A percentile compares a stretch with the other conserved stretches of the same genome.
These are phyloP conservation scores for Cadophora sp. DNA, from an alignment of 2,329 filamentous ascomycete genomes.

Conservation along the genomic window DNA sequence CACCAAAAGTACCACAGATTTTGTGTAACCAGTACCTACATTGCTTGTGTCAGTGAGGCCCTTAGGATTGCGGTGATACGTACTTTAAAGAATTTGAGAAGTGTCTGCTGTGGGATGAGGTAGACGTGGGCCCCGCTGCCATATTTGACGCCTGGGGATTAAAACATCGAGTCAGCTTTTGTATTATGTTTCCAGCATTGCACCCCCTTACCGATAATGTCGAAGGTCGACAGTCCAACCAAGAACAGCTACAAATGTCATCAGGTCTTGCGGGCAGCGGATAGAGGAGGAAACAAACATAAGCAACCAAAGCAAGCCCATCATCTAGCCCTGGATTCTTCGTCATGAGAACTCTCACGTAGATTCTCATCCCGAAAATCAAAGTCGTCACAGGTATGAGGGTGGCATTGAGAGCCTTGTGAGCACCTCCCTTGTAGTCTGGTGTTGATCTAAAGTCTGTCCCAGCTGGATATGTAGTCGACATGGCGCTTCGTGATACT, in stretches of 20 bases:
- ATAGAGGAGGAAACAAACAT: slow-evolving; percentile 27
- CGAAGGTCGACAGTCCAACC: slow-evolving; percentile 6
- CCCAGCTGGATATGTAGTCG: background rate
- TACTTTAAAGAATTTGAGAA: slow-evolving; percentile 19
- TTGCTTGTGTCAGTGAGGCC: slow-evolving; percentile 22
- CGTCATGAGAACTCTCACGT: slow-evolving; percentile 43
- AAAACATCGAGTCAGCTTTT: background rate
- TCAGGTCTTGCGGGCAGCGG: background rate
- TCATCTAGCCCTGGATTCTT: slow-evolving; percentile 45
- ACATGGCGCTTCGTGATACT: background rate
- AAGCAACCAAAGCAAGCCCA: slow-evolving; percentile 40
- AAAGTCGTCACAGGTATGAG: slow-evolving; percentile 44
- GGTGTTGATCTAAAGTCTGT: slow-evolving; percentile 14
- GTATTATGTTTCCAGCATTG: background rate
- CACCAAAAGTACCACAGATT: slow-evolving; percentile 41
- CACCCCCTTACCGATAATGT: slow-evolving; percentile 15
- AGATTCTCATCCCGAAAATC: slow-evolving; percentile 40
- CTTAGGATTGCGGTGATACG: background rate
- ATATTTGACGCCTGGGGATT: slow-evolving; percentile 8
- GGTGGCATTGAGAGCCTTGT: slow-evolving; percentile 29
- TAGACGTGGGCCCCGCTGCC: slow-evolving; percentile 17
- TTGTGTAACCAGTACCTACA: slow-evolving; percentile 21
- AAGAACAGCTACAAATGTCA: slow-evolving; percentile 4
- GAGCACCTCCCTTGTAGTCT: slow-evolving; percentile 26
- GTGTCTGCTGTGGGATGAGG: slow-evolving; percentile 2